Evolutionary conservation across 495 filamentous ascomycete genomes (phyloP), one percentile per base, ranked within the genome.

Genomic region (Sordaria brevicollis): DNA sequence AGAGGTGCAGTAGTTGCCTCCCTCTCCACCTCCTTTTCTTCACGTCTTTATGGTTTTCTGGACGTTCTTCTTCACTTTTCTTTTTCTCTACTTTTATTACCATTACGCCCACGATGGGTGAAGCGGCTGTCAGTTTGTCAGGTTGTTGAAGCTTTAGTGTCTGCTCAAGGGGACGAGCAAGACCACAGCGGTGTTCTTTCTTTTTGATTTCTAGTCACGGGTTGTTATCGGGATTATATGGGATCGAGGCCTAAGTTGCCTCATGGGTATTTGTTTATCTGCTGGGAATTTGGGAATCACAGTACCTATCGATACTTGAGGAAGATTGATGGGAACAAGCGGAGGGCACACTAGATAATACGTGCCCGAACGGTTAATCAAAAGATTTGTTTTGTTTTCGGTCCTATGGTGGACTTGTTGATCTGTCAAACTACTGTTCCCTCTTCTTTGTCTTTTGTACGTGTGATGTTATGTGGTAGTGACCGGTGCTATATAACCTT

Each of bases 1-100:
- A 68, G 92, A 90, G 67, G 73, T 68, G 29, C 71, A 83, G 71
- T 80, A 79, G 57, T 4, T 17, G 37, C 9, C 7, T 29, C 11
- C 10, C 5, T 29, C 5, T 29, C 11, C 29, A 15, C 21, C 29
- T 57, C 7, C 2, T 29, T 29, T 15, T 31, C 49, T 31, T 21
- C 2, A 25, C 11, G 11, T 31, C 49, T 57, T 57, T 57, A 15
- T 49, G 25, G 11, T 31, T 31, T n/a, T 31, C 17, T n/a, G 36
- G 66, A 6, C 13, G 6, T 68, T 31, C 17, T 29, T 68, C 29
- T 68, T 68, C 25, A 21, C 29, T 15, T 17, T 49, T 38, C 36
- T 29, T 68, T 6, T 54, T 68, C 9, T 54, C 15, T 49, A 15
- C 33, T 36, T 9, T 10, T 31, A 15, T 31, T 57, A 25, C 49